Evolutionary conservation across 768 basidiomycete genomes (phyloP), one percentile per base, ranked within the genome.

Genomic region (Rhizopogon salebrosus): DNA sequence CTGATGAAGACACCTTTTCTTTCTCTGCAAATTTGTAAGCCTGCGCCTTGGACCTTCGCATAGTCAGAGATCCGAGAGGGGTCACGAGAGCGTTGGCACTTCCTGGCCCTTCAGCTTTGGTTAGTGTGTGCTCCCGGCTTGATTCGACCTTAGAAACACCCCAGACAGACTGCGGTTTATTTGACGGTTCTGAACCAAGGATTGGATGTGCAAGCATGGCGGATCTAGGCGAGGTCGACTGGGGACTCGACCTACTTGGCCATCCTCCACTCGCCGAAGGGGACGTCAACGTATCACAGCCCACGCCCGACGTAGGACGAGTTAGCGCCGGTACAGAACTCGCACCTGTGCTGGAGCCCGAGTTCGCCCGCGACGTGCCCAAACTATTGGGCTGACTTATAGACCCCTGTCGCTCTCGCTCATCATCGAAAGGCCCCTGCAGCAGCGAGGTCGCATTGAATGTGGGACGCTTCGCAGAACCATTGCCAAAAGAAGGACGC

Each of bases 31-130:
- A 49, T 27, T 52, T 61, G 38, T 50, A 58, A 36, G 34, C 59
- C 36, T 68, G 57, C 4, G 31, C 37, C 41, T 54, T 68, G 36
- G 59, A 67, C 27, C 68, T 69, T 14, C 69, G 67, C 49, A 63
- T 38, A 41, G 67, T 59, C 1, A 68, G 55, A n/a, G 63, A 38
- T 31, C 69, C 67, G 6, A 70, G 59, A 5, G 63, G 55, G 0
- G 61, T 54, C 6, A 60, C 20, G 16, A 63, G 52, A 31, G 54
- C 38, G 38, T 67, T 60, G 3, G 51, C 45, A 11, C 51, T 34
- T 26, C 41, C 41, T 18, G 48, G 38, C 14, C 60, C 60, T 4
- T 68, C 68, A 6, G 11, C 39, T 38, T 58, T 64, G 40, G 13
- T 41, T 34, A 51, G n/a, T 29, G 42, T 39, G 14, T 52, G 41